phyloP scores from a whole-genome alignment of 768 basidiomycete species.

The Leccinum aurantiacum region DNA sequence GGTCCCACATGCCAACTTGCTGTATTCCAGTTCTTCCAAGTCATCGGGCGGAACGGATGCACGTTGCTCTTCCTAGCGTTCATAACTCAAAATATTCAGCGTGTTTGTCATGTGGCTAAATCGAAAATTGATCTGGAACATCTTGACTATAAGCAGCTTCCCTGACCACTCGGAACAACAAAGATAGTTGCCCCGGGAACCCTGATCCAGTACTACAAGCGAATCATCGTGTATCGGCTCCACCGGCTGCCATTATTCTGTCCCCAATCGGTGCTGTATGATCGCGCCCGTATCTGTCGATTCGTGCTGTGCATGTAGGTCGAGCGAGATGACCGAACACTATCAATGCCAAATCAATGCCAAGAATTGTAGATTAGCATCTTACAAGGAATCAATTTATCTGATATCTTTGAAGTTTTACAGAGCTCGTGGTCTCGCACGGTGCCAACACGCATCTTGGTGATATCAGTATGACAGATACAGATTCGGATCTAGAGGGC shows the following conservation, averaged over 20 bases:
- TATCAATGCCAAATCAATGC: conserved; percentile 2
- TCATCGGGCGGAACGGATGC: conserved; percentile 12
- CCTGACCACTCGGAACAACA: conserved; percentile 28
- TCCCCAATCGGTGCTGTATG: conserved; percentile 7
- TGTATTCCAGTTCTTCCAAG: conserved; percentile 26
- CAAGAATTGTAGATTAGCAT: not conserved
- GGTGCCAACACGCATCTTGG: conserved; percentile 5
- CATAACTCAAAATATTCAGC: conserved; percentile 16
- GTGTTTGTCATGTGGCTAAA: conserved; percentile 34
- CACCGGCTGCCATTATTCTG: conserved; percentile 18
- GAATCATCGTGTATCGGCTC: conserved; percentile 22
- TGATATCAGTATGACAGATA: conserved; percentile 12
- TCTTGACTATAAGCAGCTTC: conserved; percentile 26
- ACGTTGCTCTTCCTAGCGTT: conserved; percentile 22
- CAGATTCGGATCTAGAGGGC: not conserved
- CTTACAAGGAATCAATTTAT: conserved; percentile 6
- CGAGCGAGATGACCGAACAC: not conserved
- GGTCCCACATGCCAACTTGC: conserved; percentile 30
- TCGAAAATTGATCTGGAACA: conserved; percentile 20
- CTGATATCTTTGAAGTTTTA: conserved; percentile 5
- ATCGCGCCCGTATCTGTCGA: conserved; percentile 8
- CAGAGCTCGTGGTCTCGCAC: conserved; percentile 12
- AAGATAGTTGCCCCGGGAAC: conserved; percentile 23
- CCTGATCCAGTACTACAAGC: conserved; percentile 19
- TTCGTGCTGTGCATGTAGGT: not conserved